Conservation (phyloP, 1,284 basidiomycete genomes). For the Cystobasidium slooffiae region DNA sequence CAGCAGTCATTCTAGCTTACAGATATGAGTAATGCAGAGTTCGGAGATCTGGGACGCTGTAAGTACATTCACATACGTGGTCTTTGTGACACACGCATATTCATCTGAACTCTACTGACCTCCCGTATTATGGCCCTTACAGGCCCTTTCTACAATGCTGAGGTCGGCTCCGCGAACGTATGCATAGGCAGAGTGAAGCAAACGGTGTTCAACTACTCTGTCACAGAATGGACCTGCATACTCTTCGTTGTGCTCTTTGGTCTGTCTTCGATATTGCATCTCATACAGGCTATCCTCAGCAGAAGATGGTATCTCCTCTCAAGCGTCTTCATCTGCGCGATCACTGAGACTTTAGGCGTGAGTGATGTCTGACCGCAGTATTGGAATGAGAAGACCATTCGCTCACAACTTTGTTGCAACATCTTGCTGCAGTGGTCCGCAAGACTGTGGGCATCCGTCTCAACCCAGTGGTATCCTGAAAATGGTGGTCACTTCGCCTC, state of each 20-base stretch:
- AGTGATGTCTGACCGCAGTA: neutral
- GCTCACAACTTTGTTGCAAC: neutral
- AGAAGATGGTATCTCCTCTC: conserved; percentile 60
- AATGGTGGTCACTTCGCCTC: conserved; percentile 28
- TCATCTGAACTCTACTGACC: too few relatives aligned
- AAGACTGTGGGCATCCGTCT: conserved; percentile 27
- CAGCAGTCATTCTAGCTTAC: too few relatives aligned
- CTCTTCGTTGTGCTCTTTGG: conserved; percentile 60
- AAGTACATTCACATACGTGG: too few relatives aligned
- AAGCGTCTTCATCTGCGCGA: conserved; percentile 26
- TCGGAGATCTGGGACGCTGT: too few relatives aligned
- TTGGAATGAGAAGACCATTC: neutral
- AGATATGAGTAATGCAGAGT: too few relatives aligned
- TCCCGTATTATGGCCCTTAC: neutral
- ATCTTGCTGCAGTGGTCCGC: conserved; percentile 23
- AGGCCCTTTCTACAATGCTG: conserved; percentile 30
- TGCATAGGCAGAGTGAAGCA: conserved; percentile 28
- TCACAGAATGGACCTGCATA: conserved; percentile 57
- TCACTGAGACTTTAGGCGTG: conserved; percentile 31
- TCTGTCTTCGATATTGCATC: conserved; percentile 60
- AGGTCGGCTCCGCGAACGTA: conserved; percentile 20
- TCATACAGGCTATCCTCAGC: conserved; percentile 59
- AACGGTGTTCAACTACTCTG: conserved; percentile 32
- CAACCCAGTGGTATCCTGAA: conserved; percentile 20
- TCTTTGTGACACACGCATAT: too few relatives aligned